Evolutionary conservation across 306 rosid species (phyloP).

Genomic region (Lupinus albus): DNA sequence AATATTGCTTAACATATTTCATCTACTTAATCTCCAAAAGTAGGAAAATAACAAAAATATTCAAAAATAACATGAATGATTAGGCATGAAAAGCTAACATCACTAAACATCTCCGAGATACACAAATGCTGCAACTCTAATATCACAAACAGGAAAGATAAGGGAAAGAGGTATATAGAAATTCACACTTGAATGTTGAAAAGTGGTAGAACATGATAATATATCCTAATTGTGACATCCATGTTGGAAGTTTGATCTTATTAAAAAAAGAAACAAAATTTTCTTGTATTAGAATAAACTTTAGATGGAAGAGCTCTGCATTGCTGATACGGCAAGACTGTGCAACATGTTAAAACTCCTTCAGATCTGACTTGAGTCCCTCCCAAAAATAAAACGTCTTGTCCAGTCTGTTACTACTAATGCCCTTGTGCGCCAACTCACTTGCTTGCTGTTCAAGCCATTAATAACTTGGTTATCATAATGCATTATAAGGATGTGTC

Average conservation of each 20-base stretch:
- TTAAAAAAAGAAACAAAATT: conserved; percentile 44
- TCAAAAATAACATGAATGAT: too few relatives aligned
- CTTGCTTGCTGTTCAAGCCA: conserved; percentile 81
- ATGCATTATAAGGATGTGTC: neutral
- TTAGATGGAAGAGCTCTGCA: conserved; percentile 23
- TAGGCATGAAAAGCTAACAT: conserved; percentile 22
- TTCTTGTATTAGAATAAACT: conserved; percentile 26
- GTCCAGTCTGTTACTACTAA: conserved; percentile 84
- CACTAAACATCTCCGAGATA: conserved; percentile 38
- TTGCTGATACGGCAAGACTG: conserved; percentile 18
- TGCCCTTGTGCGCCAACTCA: conserved; percentile 94
- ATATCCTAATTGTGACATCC: conserved; percentile 30
- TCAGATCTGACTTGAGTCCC: conserved; percentile 89
- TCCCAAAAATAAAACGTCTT: conserved; percentile 79
- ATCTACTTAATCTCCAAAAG: too few relatives aligned
- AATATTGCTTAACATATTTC: too few relatives aligned
- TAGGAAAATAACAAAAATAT: too few relatives aligned
- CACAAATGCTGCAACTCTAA: conserved; percentile 33
- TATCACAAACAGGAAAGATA: conserved; percentile 9
- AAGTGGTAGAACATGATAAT: neutral
- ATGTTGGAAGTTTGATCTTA: conserved; percentile 29
- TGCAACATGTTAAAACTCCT: conserved; percentile 9
- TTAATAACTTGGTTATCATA: neutral
- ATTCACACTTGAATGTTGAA: conserved; percentile 13
- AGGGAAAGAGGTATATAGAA: conserved; percentile 12